Base-by-base conservation (phyloP, 2,329 filamentous ascomycete genomes). In the Hypoxylon sp. region DNA sequence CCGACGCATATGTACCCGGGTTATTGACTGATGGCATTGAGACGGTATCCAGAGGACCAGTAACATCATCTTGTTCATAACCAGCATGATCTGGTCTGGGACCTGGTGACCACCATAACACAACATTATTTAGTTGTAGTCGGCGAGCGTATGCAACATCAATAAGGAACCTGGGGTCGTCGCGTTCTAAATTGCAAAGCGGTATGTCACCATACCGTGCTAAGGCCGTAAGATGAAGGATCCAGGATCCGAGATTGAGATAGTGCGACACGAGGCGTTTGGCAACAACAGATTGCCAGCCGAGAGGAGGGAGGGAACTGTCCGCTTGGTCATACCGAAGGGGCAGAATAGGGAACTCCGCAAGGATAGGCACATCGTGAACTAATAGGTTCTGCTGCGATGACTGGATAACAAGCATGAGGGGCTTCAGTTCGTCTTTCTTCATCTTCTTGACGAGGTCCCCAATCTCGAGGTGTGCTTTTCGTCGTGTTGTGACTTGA, bases 11-110 rank as follows among this genome's bases (percentile, higher is more conserved):
- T 0, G 95, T 97, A 43, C 94, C 95, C 0, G 95, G 92, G 55
- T 93, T 95, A 78, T 99, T 99, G 77, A 97, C 89, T 13, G 91
- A 91, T 0, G 96, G 95, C 93, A 98, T 97, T 65, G 93, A 90
- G 13, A 97, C 92, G 10, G 87, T 91, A 71, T 99, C 95, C 28
- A 98, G 85, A 1, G 92, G 88, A 0, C 92, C 92, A 0, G 92
- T 82, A 21, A 98, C 88, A 78, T 98, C 93, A 75, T 99, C 97
- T 68, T 91, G 92, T 78, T 99, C 96, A 78, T 98, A 94, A 0
- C 96, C 96, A 49, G 94, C 96, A 80, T 99, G 96, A 77, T 99
- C 96, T 1, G 97, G 96, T 56, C 91, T 89, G 0, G 95, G 89
- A 5, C 91, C 90, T 9, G 89, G 86, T 17, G 95, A 98, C 96